Percentiles rank a stretch among this genome's conserved stretches.
Evolutionary conservation across 139 green algal species (phyloP).

Genomic region (Mesotaenium endlicherianum): DNA sequence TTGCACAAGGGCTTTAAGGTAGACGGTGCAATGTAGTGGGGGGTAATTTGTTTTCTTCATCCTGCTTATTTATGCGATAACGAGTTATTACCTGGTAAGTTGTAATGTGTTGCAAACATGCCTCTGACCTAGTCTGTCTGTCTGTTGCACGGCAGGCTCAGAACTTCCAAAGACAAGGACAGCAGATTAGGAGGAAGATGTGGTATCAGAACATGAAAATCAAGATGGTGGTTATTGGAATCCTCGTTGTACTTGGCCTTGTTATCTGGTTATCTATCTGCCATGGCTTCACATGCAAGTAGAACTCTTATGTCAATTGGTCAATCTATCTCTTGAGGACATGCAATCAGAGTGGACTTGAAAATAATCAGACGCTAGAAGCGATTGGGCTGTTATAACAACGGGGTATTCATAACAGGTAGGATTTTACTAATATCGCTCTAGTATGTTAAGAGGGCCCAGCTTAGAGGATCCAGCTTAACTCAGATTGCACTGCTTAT

Average conservation of each 20-base stretch:
- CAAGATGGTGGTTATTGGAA: conserved; percentile 67
- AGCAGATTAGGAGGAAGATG: conserved; percentile 80
- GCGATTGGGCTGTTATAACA: not conserved
- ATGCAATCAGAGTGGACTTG: not conserved
- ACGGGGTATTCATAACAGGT: not conserved
- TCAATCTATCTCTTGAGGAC: not conserved
- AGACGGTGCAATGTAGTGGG: too few species aligned
- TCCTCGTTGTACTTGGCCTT: conserved; percentile 68
- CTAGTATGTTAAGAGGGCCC: too few species aligned
- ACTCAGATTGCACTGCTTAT: too few species aligned
- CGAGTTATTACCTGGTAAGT: too few species aligned
- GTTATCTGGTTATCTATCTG: conserved; percentile 34
- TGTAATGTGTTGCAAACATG: too few species aligned
- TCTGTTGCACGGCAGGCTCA: conserved; percentile 69
- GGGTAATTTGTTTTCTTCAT: too few species aligned
- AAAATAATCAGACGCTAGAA: not conserved
- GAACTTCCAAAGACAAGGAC: conserved; percentile 84
- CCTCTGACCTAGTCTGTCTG: not conserved
- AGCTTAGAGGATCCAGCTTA: too few species aligned
- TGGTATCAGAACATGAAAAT: conserved; percentile 96
- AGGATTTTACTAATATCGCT: not conserved
- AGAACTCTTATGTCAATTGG: not conserved
- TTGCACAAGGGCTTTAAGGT: too few species aligned
- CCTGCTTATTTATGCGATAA: too few species aligned
- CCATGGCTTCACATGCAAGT: not conserved